These are phyloP conservation scores for Didymella glomerata DNA, from an alignment of 2,329 filamentous ascomycete genomes.

Conservation along the genomic window DNA sequence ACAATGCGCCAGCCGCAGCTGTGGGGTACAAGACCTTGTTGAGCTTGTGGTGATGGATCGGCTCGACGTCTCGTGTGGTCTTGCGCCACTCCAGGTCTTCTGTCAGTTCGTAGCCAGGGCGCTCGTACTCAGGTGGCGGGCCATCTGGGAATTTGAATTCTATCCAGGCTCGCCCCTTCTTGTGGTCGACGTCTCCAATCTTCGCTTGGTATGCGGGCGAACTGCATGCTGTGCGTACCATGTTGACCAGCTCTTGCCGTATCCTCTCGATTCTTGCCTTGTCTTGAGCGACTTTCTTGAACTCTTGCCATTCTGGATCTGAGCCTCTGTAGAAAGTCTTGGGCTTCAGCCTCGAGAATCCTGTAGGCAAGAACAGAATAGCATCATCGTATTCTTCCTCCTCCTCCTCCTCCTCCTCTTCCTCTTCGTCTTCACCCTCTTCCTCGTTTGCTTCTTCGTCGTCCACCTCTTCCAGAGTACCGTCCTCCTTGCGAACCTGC, in stretches of 20 bases:
- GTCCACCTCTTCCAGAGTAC: conserved; percentile 29
- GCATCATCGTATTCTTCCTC: conserved; percentile 44
- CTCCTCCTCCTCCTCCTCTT: conserved; percentile 29
- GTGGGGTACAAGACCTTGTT: conserved; percentile 34
- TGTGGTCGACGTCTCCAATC: conserved; percentile 52
- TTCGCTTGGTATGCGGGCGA: background rate
- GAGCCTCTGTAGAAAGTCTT: conserved; percentile 58
- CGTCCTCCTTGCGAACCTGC: conserved; percentile 17
- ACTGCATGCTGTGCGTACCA: conserved; percentile 41
- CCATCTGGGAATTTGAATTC: conserved; percentile 59
- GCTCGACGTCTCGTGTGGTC: conserved; percentile 40
- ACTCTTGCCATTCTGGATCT: conserved; percentile 65
- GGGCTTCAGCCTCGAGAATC: conserved; percentile 52
- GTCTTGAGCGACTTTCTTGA: conserved; percentile 57
- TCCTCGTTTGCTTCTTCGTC: conserved; percentile 34
- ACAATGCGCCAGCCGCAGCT: conserved; percentile 33
- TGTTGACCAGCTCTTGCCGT: conserved; percentile 49
- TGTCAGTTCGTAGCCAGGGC: conserved; percentile 55
- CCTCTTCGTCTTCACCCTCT: conserved; percentile 44
- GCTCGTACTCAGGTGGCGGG: conserved; percentile 59
- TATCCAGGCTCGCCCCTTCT: conserved; percentile 57
- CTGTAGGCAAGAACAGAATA: conserved; percentile 59
- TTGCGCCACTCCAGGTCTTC: conserved; percentile 49
- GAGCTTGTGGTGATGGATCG: conserved; percentile 50
- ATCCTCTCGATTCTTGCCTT: conserved; percentile 51